Evolutionary conservation across 2,329 filamentous ascomycete species (phyloP), one percentile per base, ranked within the genome.

Genomic region (Fusarium circinatum): DNA sequence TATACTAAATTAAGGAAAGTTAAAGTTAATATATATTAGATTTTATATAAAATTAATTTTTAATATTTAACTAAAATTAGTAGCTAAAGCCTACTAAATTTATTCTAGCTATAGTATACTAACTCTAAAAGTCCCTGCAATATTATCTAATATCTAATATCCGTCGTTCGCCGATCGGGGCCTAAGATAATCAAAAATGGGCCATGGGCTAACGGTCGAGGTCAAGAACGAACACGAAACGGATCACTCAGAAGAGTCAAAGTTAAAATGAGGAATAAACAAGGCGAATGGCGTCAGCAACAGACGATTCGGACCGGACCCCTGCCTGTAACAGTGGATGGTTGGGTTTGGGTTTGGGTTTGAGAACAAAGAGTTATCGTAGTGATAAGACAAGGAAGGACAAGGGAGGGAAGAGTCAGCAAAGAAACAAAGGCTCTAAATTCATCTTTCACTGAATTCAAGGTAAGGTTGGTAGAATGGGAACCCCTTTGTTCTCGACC

Each of bases 261-360:
- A 48, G 22, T 60, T 41, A 56, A 61, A 44, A 66, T 38, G 28
- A 59, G 28, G 24, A 48, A 68, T 45, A 60, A 52, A 60, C 58
- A 49, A 52, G 69, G 45, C 32, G 52, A 49, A 76, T 76, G 73
- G 73, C 71, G 65, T 55, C 58, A 65, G 67, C 62, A 65, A 75
- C 74, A 67, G 58, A 59, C 52, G 73, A 61, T 58, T 55, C 30
- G n/a, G 49, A 26, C 34, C 32, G 32, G 32, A 34, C 32, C 15
- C 32, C 32, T 8, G 32, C 32, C 32, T 34, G 14, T 34, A 34
- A 18, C 42, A n/a, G 24, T 51, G 22, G 30, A 28, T 14, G 14
- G 18, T 22, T 34, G 30, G 30, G 30, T 14, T 34, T 32, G 30
- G n/a, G 36, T 14, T 13, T 15, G 36, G 41, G 34, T 6, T 14